Base-by-base conservation (phyloP, 352 stramenopile species). In the Globisporangium barbulae region DNA sequence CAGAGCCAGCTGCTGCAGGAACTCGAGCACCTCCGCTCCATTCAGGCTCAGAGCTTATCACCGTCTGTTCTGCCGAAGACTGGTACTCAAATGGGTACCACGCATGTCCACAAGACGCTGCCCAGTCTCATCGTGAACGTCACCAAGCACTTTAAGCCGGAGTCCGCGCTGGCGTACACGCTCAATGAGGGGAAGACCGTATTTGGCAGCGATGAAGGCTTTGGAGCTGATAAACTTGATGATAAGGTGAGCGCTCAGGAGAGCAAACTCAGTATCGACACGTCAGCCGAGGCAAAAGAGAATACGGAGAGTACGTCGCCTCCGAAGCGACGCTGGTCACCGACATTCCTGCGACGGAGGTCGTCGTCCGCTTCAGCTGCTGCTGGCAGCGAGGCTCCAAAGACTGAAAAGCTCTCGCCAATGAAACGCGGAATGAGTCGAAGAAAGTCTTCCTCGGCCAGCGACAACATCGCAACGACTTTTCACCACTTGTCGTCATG, bases 41-140 rank as follows among this genome's bases (percentile, higher is more conserved):
- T 76, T 42, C 71, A 85, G 49, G n/a, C 17, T 13, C 62, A 42
- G 28, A 39, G n/a, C 17, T 5, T 53, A 2, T 17, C 19, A 12
- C 35, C 52, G 19, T 5, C 48, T n/a, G 28, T 9, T 41, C 30
- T 22, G 19, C 19, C 22, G n/a, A 15, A 47, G 41, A 5, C 17
- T 47, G 17, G 15, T 5, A 48, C 17, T 48, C 19, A 5, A 22
- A n/a, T 22, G 6, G 19, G 42, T 22, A 10, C 19, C 17, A 48
- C 17, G 53, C 73, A 69, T 22, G 55, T 85, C 15, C 76, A 73
- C 44, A 59, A 63, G 39, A 71, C 41, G 2, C 63, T 81, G 10
- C 78, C 80, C 2, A 87, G 78, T 57, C 60, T 89, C 6, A 53
- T 89, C 3, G 74, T 86, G 6, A 83, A 84, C 47, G 52, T 81